A percentile compares a stretch with the other conserved stretches of the same genome.
Conservation (phyloP, 108 stramenopile species). For the Cyclostephanos invisitatus region DNA sequence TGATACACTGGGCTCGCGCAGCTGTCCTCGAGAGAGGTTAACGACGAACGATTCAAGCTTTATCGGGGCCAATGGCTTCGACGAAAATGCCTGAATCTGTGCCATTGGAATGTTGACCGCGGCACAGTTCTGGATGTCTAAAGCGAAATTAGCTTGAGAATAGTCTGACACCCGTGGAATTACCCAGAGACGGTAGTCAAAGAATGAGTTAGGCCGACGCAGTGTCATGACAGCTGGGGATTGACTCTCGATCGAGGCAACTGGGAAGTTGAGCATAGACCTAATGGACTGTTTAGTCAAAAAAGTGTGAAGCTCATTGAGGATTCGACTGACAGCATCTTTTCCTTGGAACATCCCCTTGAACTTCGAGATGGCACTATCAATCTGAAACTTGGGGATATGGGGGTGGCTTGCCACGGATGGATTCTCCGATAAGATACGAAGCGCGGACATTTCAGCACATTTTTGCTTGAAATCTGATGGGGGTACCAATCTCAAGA, state of each 20-base stretch:
- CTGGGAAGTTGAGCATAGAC: slow-evolving; percentile 65
- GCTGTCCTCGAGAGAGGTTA: slow-evolving; percentile 63
- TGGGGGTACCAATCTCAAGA: slow-evolving; percentile 88
- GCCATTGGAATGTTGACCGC: slow-evolving; percentile 88
- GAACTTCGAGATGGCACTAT: slow-evolving; percentile 91
- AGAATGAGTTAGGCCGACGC: slow-evolving; percentile 73
- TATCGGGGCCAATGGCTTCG: slow-evolving; percentile 84
- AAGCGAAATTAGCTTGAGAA: slow-evolving; percentile 65
- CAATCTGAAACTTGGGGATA: slow-evolving; percentile 96
- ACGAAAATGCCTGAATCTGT: slow-evolving; percentile 86
- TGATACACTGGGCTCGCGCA: slow-evolving; percentile 66
- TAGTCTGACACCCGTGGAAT: slow-evolving; percentile 85
- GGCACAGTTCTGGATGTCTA: slow-evolving; percentile 89
- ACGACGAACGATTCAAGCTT: slow-evolving; percentile 82
- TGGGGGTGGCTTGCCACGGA: slow-evolving; percentile 81
- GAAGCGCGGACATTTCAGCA: slow-evolving; percentile 91
- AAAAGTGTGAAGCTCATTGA: slow-evolving; percentile 76
- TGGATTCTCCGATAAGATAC: slow-evolving; percentile 91
- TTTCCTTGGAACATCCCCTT: slow-evolving; percentile 95
- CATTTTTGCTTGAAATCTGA: slow-evolving; percentile 85
- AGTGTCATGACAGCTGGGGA: slow-evolving; percentile 72
- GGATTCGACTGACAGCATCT: slow-evolving; percentile 85
- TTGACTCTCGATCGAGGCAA: slow-evolving; percentile 43
- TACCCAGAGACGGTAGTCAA: slow-evolving; percentile 83
- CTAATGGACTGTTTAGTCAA: slow-evolving; percentile 66